A percentile compares a stretch with the other conserved stretches of the same genome.
phyloP scores from a whole-genome alignment of 1,284 basidiomycete species.

The Malassezia sympodialis region DNA sequence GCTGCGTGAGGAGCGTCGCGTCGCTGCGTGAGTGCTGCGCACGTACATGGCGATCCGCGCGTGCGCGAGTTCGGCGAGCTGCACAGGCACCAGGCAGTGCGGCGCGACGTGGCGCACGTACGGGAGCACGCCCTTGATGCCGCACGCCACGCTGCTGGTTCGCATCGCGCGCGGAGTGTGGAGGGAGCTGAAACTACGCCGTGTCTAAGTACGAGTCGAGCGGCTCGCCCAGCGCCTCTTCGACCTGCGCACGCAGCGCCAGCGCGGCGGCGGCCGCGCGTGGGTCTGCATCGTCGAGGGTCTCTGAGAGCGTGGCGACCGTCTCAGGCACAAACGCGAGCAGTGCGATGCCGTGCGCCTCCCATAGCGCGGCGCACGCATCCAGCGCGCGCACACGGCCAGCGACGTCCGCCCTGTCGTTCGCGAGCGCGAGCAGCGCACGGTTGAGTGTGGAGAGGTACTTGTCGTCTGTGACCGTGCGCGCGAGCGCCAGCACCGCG shows the following conservation, averaged over 20 bases:
- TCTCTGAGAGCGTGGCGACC: conserved; percentile 52
- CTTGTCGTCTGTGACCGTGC: conserved; percentile 55
- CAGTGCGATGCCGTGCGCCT: conserved; percentile 54
- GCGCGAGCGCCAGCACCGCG: conserved; percentile 55
- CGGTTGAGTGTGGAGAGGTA: conserved; percentile 72
- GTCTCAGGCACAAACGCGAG: conserved; percentile 54
- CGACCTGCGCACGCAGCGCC: conserved; percentile 50
- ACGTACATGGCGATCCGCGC: conserved; percentile 16
- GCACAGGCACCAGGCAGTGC: not conserved
- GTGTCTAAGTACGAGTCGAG: conserved; percentile 48
- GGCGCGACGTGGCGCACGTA: conserved; percentile 3
- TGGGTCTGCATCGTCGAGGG: conserved; percentile 52
- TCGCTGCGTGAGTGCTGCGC: not conserved
- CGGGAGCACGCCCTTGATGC: conserved; percentile 11
- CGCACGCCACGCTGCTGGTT: not conserved
- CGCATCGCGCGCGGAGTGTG: conserved; percentile 3
- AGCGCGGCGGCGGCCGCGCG: conserved; percentile 50
- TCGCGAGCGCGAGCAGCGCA: conserved; percentile 64
- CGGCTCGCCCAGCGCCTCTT: conserved; percentile 49
- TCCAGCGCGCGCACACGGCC: conserved; percentile 58
- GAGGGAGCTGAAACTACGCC: not conserved
- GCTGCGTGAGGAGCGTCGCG: conserved; percentile 14
- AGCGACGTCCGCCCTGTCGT: not conserved
- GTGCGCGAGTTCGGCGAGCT: not conserved
- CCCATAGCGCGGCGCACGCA: conserved; percentile 67